These are phyloP conservation scores for Cydonia oblonga DNA, from an alignment of 331 rosid species.

Conservation along the genomic window DNA sequence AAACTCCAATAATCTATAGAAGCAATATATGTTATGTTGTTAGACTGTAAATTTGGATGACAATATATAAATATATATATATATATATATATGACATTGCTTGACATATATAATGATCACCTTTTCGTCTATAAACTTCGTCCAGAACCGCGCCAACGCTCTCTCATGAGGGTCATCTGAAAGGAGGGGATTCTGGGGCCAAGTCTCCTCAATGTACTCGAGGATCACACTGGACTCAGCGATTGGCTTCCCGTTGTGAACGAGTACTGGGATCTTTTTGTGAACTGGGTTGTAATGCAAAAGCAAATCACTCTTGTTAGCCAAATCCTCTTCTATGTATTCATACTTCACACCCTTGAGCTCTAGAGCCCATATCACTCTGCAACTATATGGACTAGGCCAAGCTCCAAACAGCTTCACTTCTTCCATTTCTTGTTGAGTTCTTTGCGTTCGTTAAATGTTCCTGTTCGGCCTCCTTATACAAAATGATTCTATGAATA, in stretches of 20 bases:
- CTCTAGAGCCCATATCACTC: constrained; percentile 15
- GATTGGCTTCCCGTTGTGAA: constrained; percentile 2
- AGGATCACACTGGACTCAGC: constrained; percentile 1
- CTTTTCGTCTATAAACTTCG: background rate
- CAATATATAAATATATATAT: too few species aligned
- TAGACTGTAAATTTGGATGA: background rate
- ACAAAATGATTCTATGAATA: background rate
- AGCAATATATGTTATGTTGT: background rate
- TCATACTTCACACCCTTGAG: constrained; percentile 13
- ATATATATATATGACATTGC: background rate
- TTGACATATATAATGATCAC: background rate
- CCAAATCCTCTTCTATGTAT: constrained; percentile 1
- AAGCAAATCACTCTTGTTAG: constrained; percentile 12
- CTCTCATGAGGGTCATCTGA: background rate
- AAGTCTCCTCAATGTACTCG: constrained; percentile 13
- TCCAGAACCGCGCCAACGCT: constrained; percentile 10
- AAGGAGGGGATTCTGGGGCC: constrained; percentile 14
- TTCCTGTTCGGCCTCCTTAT: background rate
- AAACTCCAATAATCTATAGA: background rate
- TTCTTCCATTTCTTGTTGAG: constrained; percentile 1
- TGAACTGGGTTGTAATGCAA: constrained; percentile 14
- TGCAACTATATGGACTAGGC: constrained; percentile 7
- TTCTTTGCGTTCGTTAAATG: background rate
- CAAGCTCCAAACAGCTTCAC: constrained; percentile 8
- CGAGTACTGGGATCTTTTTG: constrained; percentile 6